Base-by-base conservation (phyloP, 768 basidiomycete genomes). In the Tylopilus sp. region DNA sequence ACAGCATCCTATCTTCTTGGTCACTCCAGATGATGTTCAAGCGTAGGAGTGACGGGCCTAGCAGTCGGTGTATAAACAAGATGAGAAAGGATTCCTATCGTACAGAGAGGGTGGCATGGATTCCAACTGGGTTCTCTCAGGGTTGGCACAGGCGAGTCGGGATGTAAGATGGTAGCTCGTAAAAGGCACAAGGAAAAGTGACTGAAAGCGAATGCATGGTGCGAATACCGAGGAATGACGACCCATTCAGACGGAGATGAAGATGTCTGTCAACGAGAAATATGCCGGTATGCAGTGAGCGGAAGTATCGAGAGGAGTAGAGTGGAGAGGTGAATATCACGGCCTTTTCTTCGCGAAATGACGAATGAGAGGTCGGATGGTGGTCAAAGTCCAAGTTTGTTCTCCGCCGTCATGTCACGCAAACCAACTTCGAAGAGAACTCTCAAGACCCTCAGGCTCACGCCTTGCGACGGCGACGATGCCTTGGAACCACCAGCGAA, bases 391-490 rank as follows among this genome's bases (percentile, higher is more conserved):
- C n/a, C n/a, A n/a, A n/a, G n/a, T 38, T 38, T 18, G 6, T 18
- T 18, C 36, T 6, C 8, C n/a, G 36, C 38, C 20, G 20, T 26
- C 57, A 64, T 64, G 62, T 53, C 57, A 38, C 63, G 50, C 44
- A 64, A 65, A 43, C 26, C 59, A n/a, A 30, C 44, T 15, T 20
- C 58, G 15, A 64, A 54, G 40, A 51, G 48, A 45, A 48, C 50
- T 4, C 53, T 67, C 48, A 67, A 58, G 38, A 67, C 66, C 2
- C 52, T 63, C 47, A 65, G 57, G 23, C 55, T 67, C 26, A 44
- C 57, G 13, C 40, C 21, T 44, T 30, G 20, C 36, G 54, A 55
- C 28, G 22, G 53, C 22, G 21, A 44, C 21, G 56, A 62, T 51
- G 63, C 17, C 15, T 15, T 4, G 7, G 53, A 61, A 50, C 66